Percentiles rank a stretch among this genome's conserved stretches.
These are phyloP conservation scores for Candida glucosophila DNA, from an alignment of 1,139 yeast genomes.

Conservation along the genomic window DNA sequence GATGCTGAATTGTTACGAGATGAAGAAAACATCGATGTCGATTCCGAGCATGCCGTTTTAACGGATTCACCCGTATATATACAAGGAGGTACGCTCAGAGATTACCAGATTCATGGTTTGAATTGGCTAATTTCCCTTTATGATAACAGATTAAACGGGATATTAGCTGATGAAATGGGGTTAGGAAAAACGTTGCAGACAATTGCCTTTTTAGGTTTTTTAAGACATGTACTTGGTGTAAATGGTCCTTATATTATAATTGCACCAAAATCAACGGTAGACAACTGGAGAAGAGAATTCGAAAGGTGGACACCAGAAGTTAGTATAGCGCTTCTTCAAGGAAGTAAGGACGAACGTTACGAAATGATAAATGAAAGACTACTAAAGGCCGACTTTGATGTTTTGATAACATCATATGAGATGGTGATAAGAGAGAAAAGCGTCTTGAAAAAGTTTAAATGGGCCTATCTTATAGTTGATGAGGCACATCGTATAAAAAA, in stretches of 20 bases:
- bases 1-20: constrained; percentile 80
- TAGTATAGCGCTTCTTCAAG: constrained; percentile 75
- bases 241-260: constrained; percentile 88
- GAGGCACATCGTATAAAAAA: constrained; percentile 97
- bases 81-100: constrained; percentile 54
- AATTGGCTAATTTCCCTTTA: constrained; percentile 39
- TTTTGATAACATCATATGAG: constrained; percentile 83
- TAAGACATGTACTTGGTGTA: constrained; percentile 68
- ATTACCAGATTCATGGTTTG: constrained; percentile 54
- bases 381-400: constrained; percentile 74
- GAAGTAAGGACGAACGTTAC: constrained; percentile 71
- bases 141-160: constrained; percentile 37
- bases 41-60: constrained; percentile 46
- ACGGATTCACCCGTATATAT: constrained; percentile 72
- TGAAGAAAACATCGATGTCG: constrained; percentile 53
- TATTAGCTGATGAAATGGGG: constrained; percentile 45
- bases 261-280: constrained; percentile 91
- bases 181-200: constrained; percentile 42
- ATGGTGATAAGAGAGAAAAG: constrained; percentile 86
- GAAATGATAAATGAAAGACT: constrained; percentile 51
- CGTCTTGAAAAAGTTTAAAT: constrained; percentile 68
- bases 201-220: constrained; percentile 66
- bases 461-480: constrained; percentile 93
- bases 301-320: constrained; percentile 96
- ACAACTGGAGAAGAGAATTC: constrained; percentile 94